phyloP scores from a whole-genome alignment of 2,329 filamentous ascomycete genomes.

The Boeremia exigua region DNA sequence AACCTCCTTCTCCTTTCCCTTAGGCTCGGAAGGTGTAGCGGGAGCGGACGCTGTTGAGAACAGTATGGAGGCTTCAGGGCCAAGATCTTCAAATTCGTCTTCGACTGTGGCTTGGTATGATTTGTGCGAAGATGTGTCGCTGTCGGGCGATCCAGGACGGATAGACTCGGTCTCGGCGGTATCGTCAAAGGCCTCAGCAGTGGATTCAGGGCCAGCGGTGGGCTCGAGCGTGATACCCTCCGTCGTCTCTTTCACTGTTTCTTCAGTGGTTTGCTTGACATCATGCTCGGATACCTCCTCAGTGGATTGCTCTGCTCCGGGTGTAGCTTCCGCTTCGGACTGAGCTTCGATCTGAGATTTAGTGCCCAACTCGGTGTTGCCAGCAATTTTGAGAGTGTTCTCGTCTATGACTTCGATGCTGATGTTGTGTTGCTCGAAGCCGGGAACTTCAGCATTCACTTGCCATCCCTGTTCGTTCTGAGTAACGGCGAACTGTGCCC shows the following conservation, averaged over 20 bases:
- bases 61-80: slow-evolving; percentile 37
- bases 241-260: slow-evolving; percentile 18
- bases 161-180: slow-evolving; percentile 14
- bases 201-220: slow-evolving; percentile 9
- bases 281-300: neutral
- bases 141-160: slow-evolving; percentile 27
- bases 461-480: slow-evolving; percentile 40
- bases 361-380: slow-evolving; percentile 36
- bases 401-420: slow-evolving; percentile 44
- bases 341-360: slow-evolving; percentile 20
- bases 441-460: slow-evolving; percentile 40
- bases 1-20: slow-evolving; percentile 39
- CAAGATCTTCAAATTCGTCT: slow-evolving; percentile 47
- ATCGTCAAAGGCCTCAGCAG: slow-evolving; percentile 4
- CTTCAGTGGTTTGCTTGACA: slow-evolving; percentile 1
- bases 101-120: slow-evolving; percentile 47
- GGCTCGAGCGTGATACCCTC: slow-evolving; percentile 32
- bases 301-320: neutral
- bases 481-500: slow-evolving; percentile 40
- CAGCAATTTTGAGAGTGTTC: slow-evolving; percentile 40
- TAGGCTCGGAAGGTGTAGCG: slow-evolving; percentile 23
- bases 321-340: slow-evolving; percentile 2
- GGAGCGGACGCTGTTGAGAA: slow-evolving; percentile 27
- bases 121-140: slow-evolving; percentile 40
- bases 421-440: slow-evolving; percentile 45